phyloP scores from a whole-genome alignment of 2,329 filamentous ascomycete species.

The Colletotrichum paranaense region DNA sequence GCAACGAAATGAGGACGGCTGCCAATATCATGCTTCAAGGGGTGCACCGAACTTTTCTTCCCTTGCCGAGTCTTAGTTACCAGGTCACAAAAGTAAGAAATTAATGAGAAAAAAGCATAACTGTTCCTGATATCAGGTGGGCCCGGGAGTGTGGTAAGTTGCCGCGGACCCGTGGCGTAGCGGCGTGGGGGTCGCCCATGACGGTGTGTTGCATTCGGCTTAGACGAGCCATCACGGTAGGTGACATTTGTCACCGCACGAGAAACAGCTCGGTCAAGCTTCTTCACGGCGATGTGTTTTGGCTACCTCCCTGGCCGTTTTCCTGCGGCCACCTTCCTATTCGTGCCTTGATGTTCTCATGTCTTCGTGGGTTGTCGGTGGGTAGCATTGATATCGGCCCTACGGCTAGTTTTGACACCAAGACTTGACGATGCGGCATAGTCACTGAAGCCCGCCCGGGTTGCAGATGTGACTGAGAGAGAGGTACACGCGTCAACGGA shows the following conservation, averaged over 20 bases:
- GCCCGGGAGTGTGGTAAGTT: background rate
- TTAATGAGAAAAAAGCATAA: background rate
- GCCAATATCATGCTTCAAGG: background rate
- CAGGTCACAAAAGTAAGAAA: background rate
- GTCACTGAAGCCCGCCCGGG: background rate
- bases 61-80: background rate
- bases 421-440: background rate
- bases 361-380: background rate
- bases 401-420: background rate
- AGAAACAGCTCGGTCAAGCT: background rate
- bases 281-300: background rate
- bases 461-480: background rate
- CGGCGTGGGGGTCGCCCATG: conserved; percentile 1
- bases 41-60: background rate
- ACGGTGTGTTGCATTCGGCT: background rate
- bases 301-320: background rate
- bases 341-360: background rate
- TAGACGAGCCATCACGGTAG: background rate
- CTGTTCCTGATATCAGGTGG: conserved; percentile 1
- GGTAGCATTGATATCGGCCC: background rate
- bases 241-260: background rate
- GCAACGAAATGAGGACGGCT: background rate
- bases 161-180: background rate
- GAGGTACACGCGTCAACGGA: background rate
- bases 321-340: background rate